Evolutionary conservation across 139 green algal genomes (phyloP), one percentile per base, ranked within the genome.

Genomic region (Limnomonas spitsbergensis): DNA sequence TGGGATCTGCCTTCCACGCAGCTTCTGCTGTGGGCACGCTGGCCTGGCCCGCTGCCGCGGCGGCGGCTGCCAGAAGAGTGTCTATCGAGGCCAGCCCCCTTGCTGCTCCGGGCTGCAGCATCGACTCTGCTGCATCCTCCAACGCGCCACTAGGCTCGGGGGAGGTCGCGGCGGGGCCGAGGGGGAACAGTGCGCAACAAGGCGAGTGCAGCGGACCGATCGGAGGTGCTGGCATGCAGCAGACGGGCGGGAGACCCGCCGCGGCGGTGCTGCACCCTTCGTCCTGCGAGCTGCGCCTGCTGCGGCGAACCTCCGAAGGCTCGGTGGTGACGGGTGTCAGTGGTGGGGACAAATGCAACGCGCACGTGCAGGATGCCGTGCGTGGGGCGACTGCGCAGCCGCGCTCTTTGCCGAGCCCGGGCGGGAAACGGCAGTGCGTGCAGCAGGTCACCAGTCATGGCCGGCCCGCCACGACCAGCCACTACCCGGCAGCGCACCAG

Each of bases 71-170:
- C 20, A 61, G 14, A 14, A 61, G 47, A 14, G 14, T 61, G 47
- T 61, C 39, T n/a, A n/a, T n/a, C n/a, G n/a, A n/a, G n/a, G 36
- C 31, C 40, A 26, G 24, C 4, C n/a, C 40, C 29, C 6, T 40
- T 69, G 42, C 40, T 38, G 69, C n/a, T 38, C 24, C 7, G 6
- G 71, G 38, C 3, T 66, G 71, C 38, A 32, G 7, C 27, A 69
- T 38, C 39, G 72, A n/a, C 2, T 61, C 42, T 66, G 72, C 72
- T 36, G 40, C 69, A 29, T n/a, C 35, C 69, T 53, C 32, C 38
- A 53, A 3, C n/a, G 36, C 32, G 20, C 6, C 68, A n/a, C 40
- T 35, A 9, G 6, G 53, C 27, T 2, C 34, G 53, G 34, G 53
- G 53, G 4, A n/a, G 53, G 4, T 68, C 27, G 53, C 34, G 53